These are phyloP conservation scores for Exophiala sp. DNA, from an alignment of 2,329 filamentous ascomycete genomes.

Conservation along the genomic window DNA sequence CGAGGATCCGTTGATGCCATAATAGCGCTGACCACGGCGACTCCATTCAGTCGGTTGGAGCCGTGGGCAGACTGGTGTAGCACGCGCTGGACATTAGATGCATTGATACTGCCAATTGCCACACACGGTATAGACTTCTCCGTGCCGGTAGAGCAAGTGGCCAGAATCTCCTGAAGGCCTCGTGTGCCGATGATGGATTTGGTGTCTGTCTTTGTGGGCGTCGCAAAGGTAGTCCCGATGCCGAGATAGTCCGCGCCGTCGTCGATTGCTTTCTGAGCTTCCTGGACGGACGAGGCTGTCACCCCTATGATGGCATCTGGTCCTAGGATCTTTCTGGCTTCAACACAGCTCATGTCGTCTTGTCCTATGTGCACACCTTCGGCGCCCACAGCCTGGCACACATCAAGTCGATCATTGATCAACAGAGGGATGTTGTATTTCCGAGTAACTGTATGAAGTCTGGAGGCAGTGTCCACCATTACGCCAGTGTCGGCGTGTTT, in stretches of 20 bases:
- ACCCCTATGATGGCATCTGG: constrained; percentile 77
- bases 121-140: constrained; percentile 54
- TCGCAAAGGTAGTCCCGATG: constrained; percentile 83
- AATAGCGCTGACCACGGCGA: constrained; percentile 86
- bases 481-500: constrained; percentile 70
- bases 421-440: constrained; percentile 68
- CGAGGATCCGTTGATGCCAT: constrained; percentile 65
- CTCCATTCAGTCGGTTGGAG: constrained; percentile 57
- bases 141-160: constrained; percentile 49
- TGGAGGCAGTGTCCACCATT: constrained; percentile 63
- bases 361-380: constrained; percentile 94
- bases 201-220: constrained; percentile 81
- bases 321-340: constrained; percentile 68
- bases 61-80: constrained; percentile 58
- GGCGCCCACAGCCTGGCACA: constrained; percentile 75
- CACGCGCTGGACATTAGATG: constrained; percentile 66
- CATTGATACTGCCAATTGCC: constrained; percentile 84
- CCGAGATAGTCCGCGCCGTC: constrained; percentile 86
- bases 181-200: constrained; percentile 72
- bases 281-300: constrained; percentile 67
- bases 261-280: constrained; percentile 65
- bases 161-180: constrained; percentile 63
- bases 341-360: constrained; percentile 74
- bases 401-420: constrained; percentile 89
- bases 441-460: constrained; percentile 65